Evolutionary conservation across 768 basidiomycete species (phyloP).

Genomic region (Punctularia strigosozonata): DNA sequence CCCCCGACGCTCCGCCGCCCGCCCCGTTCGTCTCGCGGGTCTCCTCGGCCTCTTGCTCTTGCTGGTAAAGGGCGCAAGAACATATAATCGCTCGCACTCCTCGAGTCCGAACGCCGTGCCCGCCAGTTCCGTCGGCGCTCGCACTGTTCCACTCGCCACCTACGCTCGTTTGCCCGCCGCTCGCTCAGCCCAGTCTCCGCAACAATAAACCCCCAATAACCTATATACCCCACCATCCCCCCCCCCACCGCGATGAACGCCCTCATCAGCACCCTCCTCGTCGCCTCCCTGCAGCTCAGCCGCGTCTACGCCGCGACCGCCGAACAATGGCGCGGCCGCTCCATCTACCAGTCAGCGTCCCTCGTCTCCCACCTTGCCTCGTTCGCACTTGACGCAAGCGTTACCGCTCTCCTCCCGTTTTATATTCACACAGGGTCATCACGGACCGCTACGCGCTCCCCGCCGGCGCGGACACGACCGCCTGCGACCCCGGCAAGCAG

Average conservation of each 20-base stretch:
- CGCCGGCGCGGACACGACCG: constrained; percentile 31
- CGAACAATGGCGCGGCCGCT: constrained; percentile 64
- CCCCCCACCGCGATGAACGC: constrained; percentile 5
- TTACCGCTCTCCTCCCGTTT: background rate
- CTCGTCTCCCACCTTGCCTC: background rate
- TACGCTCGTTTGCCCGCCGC: background rate
- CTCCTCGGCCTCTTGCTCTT: no score
- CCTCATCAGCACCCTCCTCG: constrained; percentile 15
- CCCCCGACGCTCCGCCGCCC: no score
- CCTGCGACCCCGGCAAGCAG: constrained; percentile 47
- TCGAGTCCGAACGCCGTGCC: background rate
- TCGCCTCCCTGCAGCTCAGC: constrained; percentile 15
- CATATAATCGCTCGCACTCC: no score
- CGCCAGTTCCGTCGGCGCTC: background rate
- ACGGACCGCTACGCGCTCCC: constrained; percentile 71
- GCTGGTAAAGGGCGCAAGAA: no score
- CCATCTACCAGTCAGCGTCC: constrained; percentile 61
- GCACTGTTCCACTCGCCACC: background rate
- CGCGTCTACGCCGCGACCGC: constrained; percentile 46
- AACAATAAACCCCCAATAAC: no score
- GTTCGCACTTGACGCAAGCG: background rate
- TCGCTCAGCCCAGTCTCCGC: background rate
- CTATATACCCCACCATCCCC: background rate
- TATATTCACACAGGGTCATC: constrained; percentile 35
- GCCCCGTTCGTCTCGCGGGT: no score